A percentile compares a stretch with the other conserved stretches of the same genome.
Evolutionary conservation across 169 alveolate species (phyloP).

Genomic region (Gregarina niphandrodes): DNA sequence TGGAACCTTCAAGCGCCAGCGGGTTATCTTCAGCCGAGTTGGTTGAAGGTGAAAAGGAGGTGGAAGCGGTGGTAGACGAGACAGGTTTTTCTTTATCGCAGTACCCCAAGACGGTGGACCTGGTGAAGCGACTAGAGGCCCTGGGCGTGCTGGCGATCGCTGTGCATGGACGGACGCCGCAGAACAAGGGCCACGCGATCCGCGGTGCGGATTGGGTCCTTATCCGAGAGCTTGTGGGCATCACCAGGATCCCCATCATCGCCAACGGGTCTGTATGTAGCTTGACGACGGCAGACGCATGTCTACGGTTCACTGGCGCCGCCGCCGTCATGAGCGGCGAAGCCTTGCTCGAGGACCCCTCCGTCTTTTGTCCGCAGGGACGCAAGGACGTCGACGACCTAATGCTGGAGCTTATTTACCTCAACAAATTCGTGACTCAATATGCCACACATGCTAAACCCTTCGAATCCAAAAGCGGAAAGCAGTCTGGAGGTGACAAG

Average conservation of each 20-base stretch:
- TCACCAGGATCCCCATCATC: slow-evolving; percentile 36
- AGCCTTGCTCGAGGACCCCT: slow-evolving; percentile 42
- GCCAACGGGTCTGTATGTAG: slow-evolving; percentile 46
- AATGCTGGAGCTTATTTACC: background rate
- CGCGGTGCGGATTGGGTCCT: no score
- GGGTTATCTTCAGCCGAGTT: no score
- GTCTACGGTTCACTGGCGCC: slow-evolving; percentile 41
- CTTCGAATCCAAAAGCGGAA: background rate
- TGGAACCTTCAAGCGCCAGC: no score
- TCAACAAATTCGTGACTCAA: background rate
- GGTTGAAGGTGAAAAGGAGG: no score
- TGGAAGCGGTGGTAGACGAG: background rate
- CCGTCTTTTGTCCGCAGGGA: slow-evolving; percentile 19
- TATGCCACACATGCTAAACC: background rate
- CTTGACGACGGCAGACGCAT: slow-evolving; percentile 26
- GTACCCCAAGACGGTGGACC: slow-evolving; percentile 23
- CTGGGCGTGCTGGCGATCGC: slow-evolving; percentile 28
- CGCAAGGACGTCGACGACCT: background rate
- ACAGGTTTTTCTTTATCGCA: background rate
- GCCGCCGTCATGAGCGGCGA: slow-evolving; percentile 52
- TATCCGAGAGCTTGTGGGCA: slow-evolving; percentile 29
- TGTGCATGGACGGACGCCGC: no score
- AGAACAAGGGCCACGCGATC: no score
- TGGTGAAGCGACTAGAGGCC: slow-evolving; percentile 31
- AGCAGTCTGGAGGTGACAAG: background rate